Base-by-base conservation (phyloP, 2,329 filamentous ascomycete species). In the Coniochaeta sp. region DNA sequence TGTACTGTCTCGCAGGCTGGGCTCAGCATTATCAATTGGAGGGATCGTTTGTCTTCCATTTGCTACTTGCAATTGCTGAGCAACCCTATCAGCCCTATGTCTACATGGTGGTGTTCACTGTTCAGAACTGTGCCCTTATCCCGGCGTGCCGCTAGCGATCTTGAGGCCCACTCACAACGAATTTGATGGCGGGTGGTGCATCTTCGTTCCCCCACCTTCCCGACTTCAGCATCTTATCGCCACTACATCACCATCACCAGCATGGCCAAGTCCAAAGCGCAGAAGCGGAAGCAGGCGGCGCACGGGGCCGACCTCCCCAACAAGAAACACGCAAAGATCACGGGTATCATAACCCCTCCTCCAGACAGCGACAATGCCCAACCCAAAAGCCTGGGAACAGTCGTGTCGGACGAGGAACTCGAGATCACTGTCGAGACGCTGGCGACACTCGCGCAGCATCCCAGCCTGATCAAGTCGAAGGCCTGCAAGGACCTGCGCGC, bases 391-490 rank as follows among this genome's bases (percentile, higher is more conserved):
- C 72, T 86, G 3, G 74, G 79, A 58, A 77, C 79, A 0, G 72
- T 87, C 61, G 77, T 84, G n/a, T 84, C 84, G 2, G 76, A 79
- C 17, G 86, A 89, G 65, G 87, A 90, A 63, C 77, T 90, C 59
- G 87, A 89, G 54, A 83, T 89, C 60, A 79, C 86, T 1, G 78
- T 88, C 60, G 87, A 89, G 34, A 89, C 86, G 0, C 77, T 90
- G 30, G 76, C 74, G 1, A 78, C 81, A 0, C 77, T 89, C 12
- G 73, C 85, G 0, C 73, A 81, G 60, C 80, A 89, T 63, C 87
- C 87, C 0, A 73, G 71, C 24, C 67, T 89, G 24, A 89, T 88
- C 70, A 90, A 90, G 71, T 84, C 85, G 0, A 89, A 88, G 67
- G 79, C 78, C 26, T 90, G 87, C 74, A 87, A 84, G 66, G 84